Base-by-base conservation (phyloP, 2,329 filamentous ascomycete species). In the Botrytis fragariae region DNA sequence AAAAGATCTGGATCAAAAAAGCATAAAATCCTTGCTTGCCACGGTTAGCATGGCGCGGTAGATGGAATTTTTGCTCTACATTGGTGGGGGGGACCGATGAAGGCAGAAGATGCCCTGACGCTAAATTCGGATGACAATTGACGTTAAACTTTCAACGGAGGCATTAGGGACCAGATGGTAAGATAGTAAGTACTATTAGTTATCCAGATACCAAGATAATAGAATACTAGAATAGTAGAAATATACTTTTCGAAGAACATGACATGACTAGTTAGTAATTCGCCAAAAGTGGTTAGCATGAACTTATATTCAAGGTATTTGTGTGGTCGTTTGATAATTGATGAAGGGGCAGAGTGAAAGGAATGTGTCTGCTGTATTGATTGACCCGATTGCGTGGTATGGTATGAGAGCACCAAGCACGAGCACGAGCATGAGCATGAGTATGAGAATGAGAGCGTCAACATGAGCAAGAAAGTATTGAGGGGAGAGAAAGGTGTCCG, bases 81-180 rank as follows among this genome's bases (percentile, higher is more conserved):
- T 42, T 37, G 62, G 71, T 68, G 71, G 71, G 71, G 62, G 60
- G 60, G 35, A n/a, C 69, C 69, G 60, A 71, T 57, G 44, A 45
- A 68, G 51, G 62, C 61, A 65, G 44, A 68, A 65, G 44, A 68
- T 54, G 32, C 39, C 37, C 39, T 72, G 62, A 68, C 37, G 45
- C 69, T 68, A 57, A 67, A 32, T 32, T 57, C 25, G 48, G 45
- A 42, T 57, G 48, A 42, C 1, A 42, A 68, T 10, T 68, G 65
- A 57, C 35, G 35, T 68, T 32, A 57, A 57, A 57, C 35, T 57
- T 68, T 68, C 65, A 68, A 57, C 48, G 65, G 35, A 68, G 35
- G 35, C 29, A 42, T 57, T 8, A 42, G 18, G 54, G 54, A 57
- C n/a, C 7, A 57, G 45, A 29, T 67, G n/a, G 22, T 37, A n/a